Conservation (phyloP, 768 basidiomycete species). For the Cystoderma amianthinum region DNA sequence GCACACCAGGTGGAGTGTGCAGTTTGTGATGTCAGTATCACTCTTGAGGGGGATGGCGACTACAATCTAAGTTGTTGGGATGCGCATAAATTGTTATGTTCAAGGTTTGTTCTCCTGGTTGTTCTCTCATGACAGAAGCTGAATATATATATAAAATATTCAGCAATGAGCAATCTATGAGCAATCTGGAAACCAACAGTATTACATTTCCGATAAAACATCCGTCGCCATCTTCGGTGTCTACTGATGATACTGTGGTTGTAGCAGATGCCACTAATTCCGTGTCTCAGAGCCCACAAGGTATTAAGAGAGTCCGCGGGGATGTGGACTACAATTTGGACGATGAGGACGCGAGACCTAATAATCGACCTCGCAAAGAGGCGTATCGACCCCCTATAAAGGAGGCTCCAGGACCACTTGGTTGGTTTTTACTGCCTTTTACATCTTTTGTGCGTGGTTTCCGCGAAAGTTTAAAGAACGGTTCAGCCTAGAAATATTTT, state of each 20-base stretch:
- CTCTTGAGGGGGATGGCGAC: constrained; percentile 41
- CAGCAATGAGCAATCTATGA: not conserved
- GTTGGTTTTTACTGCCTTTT: constrained; percentile 59
- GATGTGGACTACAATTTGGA: constrained; percentile 16
- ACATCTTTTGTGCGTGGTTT: constrained; percentile 63
- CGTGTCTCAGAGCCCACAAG: constrained; percentile 14
- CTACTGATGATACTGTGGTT: constrained; percentile 32
- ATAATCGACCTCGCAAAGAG: constrained; percentile 47
- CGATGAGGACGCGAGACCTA: constrained; percentile 32
- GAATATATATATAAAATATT: too few relatives aligned
- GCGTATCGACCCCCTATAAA: constrained; percentile 33
- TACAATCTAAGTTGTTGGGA: constrained; percentile 59
- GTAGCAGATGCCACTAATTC: constrained; percentile 14
- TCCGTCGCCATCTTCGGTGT: constrained; percentile 22
- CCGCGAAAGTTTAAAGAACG: constrained; percentile 44
- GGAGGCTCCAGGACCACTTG: constrained; percentile 40
- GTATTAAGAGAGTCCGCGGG: constrained; percentile 45
- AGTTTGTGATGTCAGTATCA: constrained; percentile 38
- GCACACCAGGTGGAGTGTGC: constrained; percentile 41
- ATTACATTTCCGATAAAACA: constrained; percentile 7
- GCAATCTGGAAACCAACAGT: not conserved
- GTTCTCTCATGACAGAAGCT: not conserved
- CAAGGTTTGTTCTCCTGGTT: constrained; percentile 10
- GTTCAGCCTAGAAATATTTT: constrained; percentile 1
- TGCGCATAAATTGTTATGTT: constrained; percentile 51